These are phyloP conservation scores for Clarireedia paspali DNA, from an alignment of 2,329 filamentous ascomycete genomes.

Conservation along the genomic window DNA sequence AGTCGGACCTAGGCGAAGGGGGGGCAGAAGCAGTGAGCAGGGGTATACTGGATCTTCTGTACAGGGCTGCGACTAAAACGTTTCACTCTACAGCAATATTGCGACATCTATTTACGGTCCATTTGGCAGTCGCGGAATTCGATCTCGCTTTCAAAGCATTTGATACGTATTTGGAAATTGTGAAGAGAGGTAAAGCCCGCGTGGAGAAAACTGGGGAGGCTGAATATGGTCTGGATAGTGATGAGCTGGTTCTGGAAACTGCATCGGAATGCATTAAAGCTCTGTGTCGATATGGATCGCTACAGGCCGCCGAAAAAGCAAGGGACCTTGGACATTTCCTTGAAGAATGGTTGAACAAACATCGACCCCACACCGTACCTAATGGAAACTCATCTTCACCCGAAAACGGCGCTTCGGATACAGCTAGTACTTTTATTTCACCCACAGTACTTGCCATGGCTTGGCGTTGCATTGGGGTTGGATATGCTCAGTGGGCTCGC, in stretches of 20 bases:
- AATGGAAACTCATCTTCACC: slow-evolving; percentile 11
- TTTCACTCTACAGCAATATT: slow-evolving; percentile 91
- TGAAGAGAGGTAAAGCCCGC: slow-evolving; percentile 76
- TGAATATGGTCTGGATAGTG: slow-evolving; percentile 68
- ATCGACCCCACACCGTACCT: slow-evolving; percentile 26
- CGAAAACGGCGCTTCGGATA: slow-evolving; percentile 14
- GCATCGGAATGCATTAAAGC: slow-evolving; percentile 73
- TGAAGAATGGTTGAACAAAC: slow-evolving; percentile 65
- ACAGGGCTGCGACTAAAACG: slow-evolving; percentile 83
- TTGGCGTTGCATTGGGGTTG: slow-evolving; percentile 79
- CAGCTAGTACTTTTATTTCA: slow-evolving; percentile 37
- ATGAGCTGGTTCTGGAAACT: slow-evolving; percentile 68
- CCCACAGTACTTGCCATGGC: slow-evolving; percentile 58
- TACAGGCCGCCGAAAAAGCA: slow-evolving; percentile 71
- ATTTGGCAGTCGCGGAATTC: slow-evolving; percentile 83
- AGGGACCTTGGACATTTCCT: slow-evolving; percentile 62
- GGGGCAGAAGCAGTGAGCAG: slow-evolving; percentile 70
- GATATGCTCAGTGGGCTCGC: slow-evolving; percentile 80
- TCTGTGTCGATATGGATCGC: slow-evolving; percentile 73
- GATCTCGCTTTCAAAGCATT: slow-evolving; percentile 86
- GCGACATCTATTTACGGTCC: slow-evolving; percentile 78
- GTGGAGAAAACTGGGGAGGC: slow-evolving; percentile 68
- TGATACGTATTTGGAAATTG: slow-evolving; percentile 84
- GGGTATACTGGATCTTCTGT: slow-evolving; percentile 78
- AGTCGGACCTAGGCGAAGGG: slow-evolving; percentile 72